Conservation (phyloP, 106 monocot species). For the Ottelia alismoides region DNA sequence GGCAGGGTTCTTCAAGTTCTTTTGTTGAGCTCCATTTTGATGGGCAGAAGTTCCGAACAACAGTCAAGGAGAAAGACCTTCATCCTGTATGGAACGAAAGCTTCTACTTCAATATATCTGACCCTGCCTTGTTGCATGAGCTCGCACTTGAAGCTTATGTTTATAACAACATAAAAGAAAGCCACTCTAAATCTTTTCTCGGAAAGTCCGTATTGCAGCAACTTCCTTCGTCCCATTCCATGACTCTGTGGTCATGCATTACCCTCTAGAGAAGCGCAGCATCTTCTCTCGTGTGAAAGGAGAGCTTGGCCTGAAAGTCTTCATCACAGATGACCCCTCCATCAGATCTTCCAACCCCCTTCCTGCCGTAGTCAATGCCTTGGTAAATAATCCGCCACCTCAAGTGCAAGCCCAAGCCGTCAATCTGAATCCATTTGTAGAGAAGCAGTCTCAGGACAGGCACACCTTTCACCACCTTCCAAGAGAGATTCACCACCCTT, state of each 20-base stretch:
- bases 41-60: constrained; percentile 56
- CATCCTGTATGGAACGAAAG: constrained; percentile 65
- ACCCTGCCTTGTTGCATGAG: constrained; percentile 43
- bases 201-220: constrained; percentile 55
- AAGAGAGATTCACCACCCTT: constrained; percentile 20
- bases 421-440: constrained; percentile 3
- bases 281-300: constrained; percentile 68
- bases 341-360: constrained; percentile 55
- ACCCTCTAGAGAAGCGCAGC: constrained; percentile 61
- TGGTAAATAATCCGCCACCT: constrained; percentile 18
- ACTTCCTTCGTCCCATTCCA: constrained; percentile 56
- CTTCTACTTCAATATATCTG: constrained; percentile 59
- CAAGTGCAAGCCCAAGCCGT: constrained; percentile 5
- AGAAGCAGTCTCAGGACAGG: constrained; percentile 19
- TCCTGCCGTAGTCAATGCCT: constrained; percentile 28
- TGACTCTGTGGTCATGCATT: constrained; percentile 56
- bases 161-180: constrained; percentile 33
- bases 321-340: constrained; percentile 67
- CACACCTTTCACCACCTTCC: constrained; percentile 28
- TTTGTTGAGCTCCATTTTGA: constrained; percentile 65
- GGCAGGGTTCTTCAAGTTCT: constrained; percentile 52
- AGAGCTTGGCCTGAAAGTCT: constrained; percentile 66
- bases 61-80: constrained; percentile 65
- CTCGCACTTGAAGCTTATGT: constrained; percentile 53
- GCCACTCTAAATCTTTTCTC: constrained; percentile 37